Evolutionary conservation across 805 yeast genomes (phyloP), one percentile per base, ranked within the genome.

Genomic region (Hemisphaericaspora nanyangensis): DNA sequence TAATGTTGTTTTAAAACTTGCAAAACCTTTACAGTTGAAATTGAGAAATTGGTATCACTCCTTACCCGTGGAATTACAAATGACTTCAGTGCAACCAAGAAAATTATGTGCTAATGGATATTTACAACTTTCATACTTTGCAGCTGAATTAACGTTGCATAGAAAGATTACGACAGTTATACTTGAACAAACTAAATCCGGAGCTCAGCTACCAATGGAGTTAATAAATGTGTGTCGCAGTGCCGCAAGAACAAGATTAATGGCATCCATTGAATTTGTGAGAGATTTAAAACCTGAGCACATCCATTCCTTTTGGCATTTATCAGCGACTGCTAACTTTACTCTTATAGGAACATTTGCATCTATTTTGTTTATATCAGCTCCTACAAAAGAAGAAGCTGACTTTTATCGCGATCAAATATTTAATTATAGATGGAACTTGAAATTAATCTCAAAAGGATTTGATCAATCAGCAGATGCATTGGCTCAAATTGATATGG

Each of bases 261-360:
- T 77, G 6, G 95, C 96, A 0, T 86, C 96, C 0, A 77, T 85
- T 44, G 93, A 85, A 38, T 85, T 87, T 58, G 80, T 86, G 7
- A 66, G 82, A 35, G 82, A 79, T 43, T 69, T 90, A 56, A 82
- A 80, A 49, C 82, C 84, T 7, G 95, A 88, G 49, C 95, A 88
- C 53, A 72, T 87, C 34, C 90, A 82, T 55, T 79, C 95, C 8
- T 89, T 88, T 58, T 90, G 96, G 96, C 93, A 86, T 60, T 77
- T 89, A 1, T 78, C 89, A 1, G 77, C 95, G 0, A 72, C 93
- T 0, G 73, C 84, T 11, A 87, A 86, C 52, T 78, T 90, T 46
- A 79, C 95, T 6, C 61, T 86, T 27, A 86, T 89, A 29, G 96
- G 96, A 2, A 78, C 91, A 0, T 90, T 90, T 70, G 95, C 96